Evolutionary conservation across 306 rosid species (phyloP).

Genomic region (Corylus avellana): DNA sequence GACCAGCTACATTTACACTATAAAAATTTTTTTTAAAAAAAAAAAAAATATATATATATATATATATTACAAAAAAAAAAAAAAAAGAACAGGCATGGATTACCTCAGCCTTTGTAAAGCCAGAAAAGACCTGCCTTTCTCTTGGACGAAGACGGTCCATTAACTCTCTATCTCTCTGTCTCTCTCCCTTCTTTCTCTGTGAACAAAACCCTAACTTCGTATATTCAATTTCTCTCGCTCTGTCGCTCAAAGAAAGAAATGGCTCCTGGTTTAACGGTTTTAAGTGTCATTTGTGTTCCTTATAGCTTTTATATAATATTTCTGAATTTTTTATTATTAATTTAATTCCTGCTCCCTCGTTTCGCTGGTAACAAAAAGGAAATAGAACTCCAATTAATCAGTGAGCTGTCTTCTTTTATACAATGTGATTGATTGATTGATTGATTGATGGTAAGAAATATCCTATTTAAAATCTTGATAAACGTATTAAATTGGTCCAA

Average conservation of each 20-base stretch:
- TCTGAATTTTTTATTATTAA: background rate
- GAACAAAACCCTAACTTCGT: slow-evolving; percentile 16
- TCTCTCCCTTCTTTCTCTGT: background rate
- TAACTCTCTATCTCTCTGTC: background rate
- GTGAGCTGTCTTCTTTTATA: no score
- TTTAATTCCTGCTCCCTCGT: background rate
- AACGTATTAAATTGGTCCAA: no score
- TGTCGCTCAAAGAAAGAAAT: background rate
- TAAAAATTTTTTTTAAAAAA: background rate
- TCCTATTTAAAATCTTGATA: no score
- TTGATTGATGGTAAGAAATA: no score
- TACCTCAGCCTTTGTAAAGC: slow-evolving; percentile 86
- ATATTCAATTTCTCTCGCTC: background rate
- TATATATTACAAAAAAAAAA: background rate
- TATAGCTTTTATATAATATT: background rate
- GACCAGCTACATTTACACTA: background rate
- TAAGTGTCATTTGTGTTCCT: background rate
- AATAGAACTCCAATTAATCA: background rate
- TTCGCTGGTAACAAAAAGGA: no score
- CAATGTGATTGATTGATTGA: no score
- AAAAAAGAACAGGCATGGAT: background rate
- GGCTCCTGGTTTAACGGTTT: background rate
- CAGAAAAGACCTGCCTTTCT: slow-evolving; percentile 52
- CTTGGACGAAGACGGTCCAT: slow-evolving; percentile 98
- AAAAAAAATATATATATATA: background rate